Evolutionary conservation across 2,329 filamentous ascomycete species (phyloP).

Genomic region (Ceratocystis diversiconidia): DNA sequence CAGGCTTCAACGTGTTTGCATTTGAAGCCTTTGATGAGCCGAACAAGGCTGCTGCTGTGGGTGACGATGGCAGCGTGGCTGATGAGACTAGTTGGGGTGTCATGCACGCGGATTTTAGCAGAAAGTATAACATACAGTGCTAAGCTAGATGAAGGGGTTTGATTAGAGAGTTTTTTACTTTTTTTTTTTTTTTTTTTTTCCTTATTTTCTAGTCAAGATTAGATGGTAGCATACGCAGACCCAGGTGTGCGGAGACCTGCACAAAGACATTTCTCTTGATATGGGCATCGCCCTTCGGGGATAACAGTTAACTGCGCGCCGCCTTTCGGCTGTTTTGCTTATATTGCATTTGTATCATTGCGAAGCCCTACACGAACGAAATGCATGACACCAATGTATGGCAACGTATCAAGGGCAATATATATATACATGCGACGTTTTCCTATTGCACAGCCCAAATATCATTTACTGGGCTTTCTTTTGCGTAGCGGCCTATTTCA

Average conservation of each 20-base stretch:
- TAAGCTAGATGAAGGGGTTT: neutral
- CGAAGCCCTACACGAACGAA: neutral
- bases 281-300: neutral
- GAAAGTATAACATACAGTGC: slow-evolving; percentile 35
- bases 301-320: neutral
- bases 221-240: neutral
- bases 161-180: neutral
- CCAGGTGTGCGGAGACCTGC: neutral
- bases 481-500: neutral
- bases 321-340: neutral
- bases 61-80: slow-evolving; percentile 45
- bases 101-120: slow-evolving; percentile 43
- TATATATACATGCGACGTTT: too few species aligned
- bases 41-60: slow-evolving; percentile 51
- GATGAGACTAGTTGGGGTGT: slow-evolving; percentile 59
- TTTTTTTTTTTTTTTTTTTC: neutral
- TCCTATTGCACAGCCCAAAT: too few species aligned
- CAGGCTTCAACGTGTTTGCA: slow-evolving; percentile 56
- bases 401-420: too few species aligned
- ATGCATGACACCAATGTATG: too few species aligned
- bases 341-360: neutral
- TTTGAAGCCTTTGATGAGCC: slow-evolving; percentile 63
- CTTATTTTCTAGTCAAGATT: neutral
- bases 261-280: neutral
- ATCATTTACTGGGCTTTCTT: neutral